Percentiles rank a stretch among this genome's conserved stretches.
Evolutionary conservation across 2,329 filamentous ascomycete genomes (phyloP).

Genomic region (Colletotrichum trifolii): DNA sequence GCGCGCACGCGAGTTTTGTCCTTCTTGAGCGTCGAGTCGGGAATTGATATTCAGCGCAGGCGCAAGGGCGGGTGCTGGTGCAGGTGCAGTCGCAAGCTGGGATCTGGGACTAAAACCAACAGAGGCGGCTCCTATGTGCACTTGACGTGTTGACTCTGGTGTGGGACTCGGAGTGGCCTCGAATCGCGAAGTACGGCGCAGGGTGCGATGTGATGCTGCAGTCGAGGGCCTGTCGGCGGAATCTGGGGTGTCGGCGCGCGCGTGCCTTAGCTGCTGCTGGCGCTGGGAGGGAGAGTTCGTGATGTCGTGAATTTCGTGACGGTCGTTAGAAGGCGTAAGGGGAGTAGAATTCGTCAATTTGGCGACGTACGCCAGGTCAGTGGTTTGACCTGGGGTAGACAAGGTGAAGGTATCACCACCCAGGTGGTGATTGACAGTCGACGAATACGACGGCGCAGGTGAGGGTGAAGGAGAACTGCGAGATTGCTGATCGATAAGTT

Average conservation of each 20-base stretch:
- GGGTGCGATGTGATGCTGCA: conserved; percentile 54
- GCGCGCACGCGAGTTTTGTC: conserved; percentile 40
- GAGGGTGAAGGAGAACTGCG: conserved; percentile 14
- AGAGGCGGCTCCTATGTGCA: conserved; percentile 60
- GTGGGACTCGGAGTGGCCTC: conserved; percentile 56
- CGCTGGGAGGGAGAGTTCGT: conserved; percentile 50
- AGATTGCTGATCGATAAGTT: conserved; percentile 26
- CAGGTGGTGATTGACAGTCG: conserved; percentile 45
- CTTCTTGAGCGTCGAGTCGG: conserved; percentile 41
- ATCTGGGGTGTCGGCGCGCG: conserved; percentile 49
- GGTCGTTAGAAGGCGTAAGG: conserved; percentile 59
- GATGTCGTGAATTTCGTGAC: conserved; percentile 65
- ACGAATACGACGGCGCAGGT: conserved; percentile 5
- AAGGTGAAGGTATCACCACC: conserved; percentile 60
- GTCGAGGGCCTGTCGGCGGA: conserved; percentile 53
- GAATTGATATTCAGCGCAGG: conserved; percentile 27
- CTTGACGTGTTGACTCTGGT: conserved; percentile 47
- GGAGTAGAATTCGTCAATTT: conserved; percentile 58
- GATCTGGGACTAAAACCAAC: conserved; percentile 59
- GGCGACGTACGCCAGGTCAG: conserved; percentile 52
- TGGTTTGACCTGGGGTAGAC: conserved; percentile 53
- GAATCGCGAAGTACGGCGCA: conserved; percentile 65
- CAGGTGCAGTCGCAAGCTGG: conserved; percentile 48
- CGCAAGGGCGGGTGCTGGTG: conserved; percentile 35
- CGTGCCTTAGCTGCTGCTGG: conserved; percentile 58